Evolutionary conservation across 192 early-diverging fungal species (phyloP), one percentile per base, ranked within the genome.

Genomic region (Coemansia sp.): DNA sequence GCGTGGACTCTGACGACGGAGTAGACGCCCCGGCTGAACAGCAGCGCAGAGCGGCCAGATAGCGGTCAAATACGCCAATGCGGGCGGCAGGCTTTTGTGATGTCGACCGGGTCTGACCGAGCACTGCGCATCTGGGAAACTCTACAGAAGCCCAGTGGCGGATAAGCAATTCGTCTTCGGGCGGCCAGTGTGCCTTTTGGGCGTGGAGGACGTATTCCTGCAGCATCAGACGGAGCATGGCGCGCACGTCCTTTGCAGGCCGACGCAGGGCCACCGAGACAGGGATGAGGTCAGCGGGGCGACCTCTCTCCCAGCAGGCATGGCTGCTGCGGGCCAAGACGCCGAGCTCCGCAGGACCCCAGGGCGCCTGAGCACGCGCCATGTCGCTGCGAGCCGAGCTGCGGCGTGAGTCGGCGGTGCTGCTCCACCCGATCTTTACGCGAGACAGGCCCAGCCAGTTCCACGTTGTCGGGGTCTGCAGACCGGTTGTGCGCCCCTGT

Each of bases 191-290:
- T 4, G 29, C 25, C 45, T 52, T 57, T 23, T 57, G 55, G 20
- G 48, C 69, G 15, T 44, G 44, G 30, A 64, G 53, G 29, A 35
- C 39, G 29, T 60, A 47, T 29, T 72, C 69, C 18, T 64, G 53
- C 9, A 72, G 61, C 69, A 72, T 64, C 9, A 60, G 52, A 46
- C 54, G 60, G 17, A 71, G 56, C 60, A 60, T 65, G 9, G 44
- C 36, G 22, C 38, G 32, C 19, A 60, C 45, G 19, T 72, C 69
- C 26, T 47, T 48, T 0, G 19, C 38, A 10, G 53, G 30, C 15
- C 69, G 52, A 14, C 32, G 29, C 43, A 72, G 38, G 5, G 40
- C 32, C 9, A 30, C 19, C 1, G 61, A 54, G 11, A 60, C 43
- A 30, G 25, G 22, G 7, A 29, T 34, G 20, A 44, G 53, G 52